Base-by-base conservation (phyloP, 768 basidiomycete species). In the Lactifluus volemus region DNA sequence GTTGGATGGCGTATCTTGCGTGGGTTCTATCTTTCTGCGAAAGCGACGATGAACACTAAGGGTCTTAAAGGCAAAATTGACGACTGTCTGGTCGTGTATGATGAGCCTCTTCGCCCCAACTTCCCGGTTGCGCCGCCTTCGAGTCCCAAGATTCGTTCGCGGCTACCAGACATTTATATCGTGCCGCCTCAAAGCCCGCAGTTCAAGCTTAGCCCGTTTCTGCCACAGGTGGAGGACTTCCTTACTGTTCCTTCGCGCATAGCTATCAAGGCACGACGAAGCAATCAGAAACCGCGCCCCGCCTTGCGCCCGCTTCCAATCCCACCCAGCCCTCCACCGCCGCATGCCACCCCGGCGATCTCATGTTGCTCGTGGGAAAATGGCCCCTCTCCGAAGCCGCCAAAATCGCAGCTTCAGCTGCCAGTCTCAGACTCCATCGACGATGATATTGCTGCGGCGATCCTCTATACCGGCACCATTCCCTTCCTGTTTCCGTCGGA, bases 91-190 rank as follows among this genome's bases (percentile, higher is more conserved):
- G 11, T 19, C 2, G 45, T 44, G 9, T 12, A 4, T 29, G 36
- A 49, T 21, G 5, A 1, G 17, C 12, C 52, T 21, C 56, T 29
- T 21, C 47, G 39, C 47, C 61, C 61, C 0, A 41, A 42, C 48
- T 63, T 58, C 29, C 56, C 61, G 29, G 61, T 63, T n/a, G 61
- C 61, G 36, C 44, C 56, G 5, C 57, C 56, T 17, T 21, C 47
- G 25, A 49, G 30, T 30, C 61, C 61, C 32, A 11, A 7, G 0
- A 3, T 49, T 30, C 32, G 47, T 32, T 15, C 19, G 8, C 21
- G 4, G 14, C 29, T 53, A 8, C 61, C 61, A 2, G 61, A 58
- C 21, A 42, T 63, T 21, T 4, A 42, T n/a, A 49, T 63, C 21
- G 25, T 30, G 6, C 56, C 21, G 11, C 45, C 15, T 8, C 47